Evolutionary conservation across 2,329 filamentous ascomycete species (phyloP), one percentile per base, ranked within the genome.

Genomic region (Colletotrichum sp.): DNA sequence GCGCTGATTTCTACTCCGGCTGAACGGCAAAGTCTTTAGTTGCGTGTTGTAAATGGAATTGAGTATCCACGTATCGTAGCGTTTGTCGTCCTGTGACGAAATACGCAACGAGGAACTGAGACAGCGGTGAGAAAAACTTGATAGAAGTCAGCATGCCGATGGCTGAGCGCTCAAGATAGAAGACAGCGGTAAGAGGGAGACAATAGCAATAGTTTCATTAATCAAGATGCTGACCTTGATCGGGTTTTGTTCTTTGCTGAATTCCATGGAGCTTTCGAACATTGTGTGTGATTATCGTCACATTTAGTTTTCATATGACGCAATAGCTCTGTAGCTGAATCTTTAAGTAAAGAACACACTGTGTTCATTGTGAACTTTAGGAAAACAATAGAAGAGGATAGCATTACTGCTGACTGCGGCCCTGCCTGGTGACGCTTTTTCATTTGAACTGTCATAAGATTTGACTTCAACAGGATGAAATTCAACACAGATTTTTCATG

Each of bases 311-410:
- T 44, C 0, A 44, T 10, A 44, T 10, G 8, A 16, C 8, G 16
- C 36, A 44, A 10, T 8, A 44, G 1, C 2, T 44, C 16, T 3
- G 16, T 0, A 44, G 8, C 36, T 18, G 8, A 10, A n/a, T 15
- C 3, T n/a, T 1, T 1, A 9, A 6, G 1, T 6, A 10, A 4
- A 18, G 36, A 44, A 9, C 16, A 1, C 16, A 4, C 8, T 44
- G 1, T 44, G 16, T 44, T 44, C 0, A 10, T 18, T 10, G 36
- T 44, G 32, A 32, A 1, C 32, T 6, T 6, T 13, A 36, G 15
- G 6, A 36, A 16, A 8, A 36, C 1, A 2, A 16, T 16, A 7
- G 34, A 36, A 5, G 16, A 39, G 16, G 36, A 16, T 18, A 39
- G 36, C 36, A 18, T 18, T 8, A 18, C 8, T 8, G 36, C 9